Conservation (phyloP, 257 asterid species). For the Fraxinus americana region DNA sequence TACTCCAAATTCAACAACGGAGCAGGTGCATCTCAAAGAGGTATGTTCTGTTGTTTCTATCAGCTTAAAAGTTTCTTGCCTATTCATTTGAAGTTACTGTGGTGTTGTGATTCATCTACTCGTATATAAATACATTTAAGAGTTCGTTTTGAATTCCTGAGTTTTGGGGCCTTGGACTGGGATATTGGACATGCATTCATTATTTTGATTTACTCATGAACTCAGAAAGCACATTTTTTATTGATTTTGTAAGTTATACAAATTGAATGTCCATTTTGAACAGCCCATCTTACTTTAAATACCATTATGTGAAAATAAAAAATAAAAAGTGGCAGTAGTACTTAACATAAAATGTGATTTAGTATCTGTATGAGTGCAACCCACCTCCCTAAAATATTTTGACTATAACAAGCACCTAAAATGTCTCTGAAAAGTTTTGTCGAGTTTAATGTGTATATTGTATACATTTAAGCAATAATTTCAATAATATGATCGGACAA, state of each 20-base stretch:
- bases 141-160: constrained; percentile 3
- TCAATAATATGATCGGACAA: too few species aligned
- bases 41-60: constrained; percentile 38
- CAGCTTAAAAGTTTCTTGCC: constrained; percentile 1
- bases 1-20: constrained; percentile 70
- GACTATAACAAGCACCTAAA: too few species aligned
- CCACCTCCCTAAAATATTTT: too few species aligned
- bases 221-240: constrained; percentile 10
- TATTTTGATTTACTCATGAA: constrained; percentile 9
- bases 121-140: not conserved
- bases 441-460: too few species aligned
- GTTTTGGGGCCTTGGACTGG: not conserved
- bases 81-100: constrained; percentile 8
- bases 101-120: not conserved
- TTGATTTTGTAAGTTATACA: not conserved
- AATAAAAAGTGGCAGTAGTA: too few species aligned
- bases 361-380: too few species aligned
- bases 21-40: constrained; percentile 93
- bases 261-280: constrained; percentile 12
- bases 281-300: not conserved
- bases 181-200: not conserved
- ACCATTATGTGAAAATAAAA: not conserved
- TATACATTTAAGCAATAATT: too few species aligned
- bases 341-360: too few species aligned
- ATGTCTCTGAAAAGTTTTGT: too few species aligned